Evolutionary conservation across 2,329 filamentous ascomycete species (phyloP).

Genomic region (Alternaria incomplexa): DNA sequence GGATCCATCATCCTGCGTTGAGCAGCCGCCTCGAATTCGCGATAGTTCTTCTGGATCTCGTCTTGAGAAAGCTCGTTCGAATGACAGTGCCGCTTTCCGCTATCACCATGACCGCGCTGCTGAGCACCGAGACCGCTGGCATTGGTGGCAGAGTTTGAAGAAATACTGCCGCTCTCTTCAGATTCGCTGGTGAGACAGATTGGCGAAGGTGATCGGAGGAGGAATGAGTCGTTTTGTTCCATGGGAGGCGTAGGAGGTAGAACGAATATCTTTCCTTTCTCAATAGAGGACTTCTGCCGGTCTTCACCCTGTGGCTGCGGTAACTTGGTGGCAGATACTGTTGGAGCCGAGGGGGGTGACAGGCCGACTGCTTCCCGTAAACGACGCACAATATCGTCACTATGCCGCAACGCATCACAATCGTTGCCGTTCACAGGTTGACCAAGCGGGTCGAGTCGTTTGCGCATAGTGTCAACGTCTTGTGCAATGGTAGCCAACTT

Average conservation of each 20-base stretch:
- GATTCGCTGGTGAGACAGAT: neutral
- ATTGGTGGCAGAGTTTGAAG: neutral
- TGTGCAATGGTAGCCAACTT: neutral
- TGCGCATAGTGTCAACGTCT: neutral
- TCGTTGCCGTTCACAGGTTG: neutral
- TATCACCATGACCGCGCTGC: neutral
- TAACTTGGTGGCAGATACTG: neutral
- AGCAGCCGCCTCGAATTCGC: slow-evolving; percentile 16
- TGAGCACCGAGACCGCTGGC: neutral
- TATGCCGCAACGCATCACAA: neutral
- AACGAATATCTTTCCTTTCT: neutral
- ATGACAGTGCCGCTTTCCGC: neutral
- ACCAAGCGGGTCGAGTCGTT: neutral
- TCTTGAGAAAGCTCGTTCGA: slow-evolving; percentile 9
- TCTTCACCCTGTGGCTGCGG: neutral
- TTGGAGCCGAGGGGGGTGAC: neutral
- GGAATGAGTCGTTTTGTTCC: neutral
- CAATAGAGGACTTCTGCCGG: neutral
- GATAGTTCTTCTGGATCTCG: slow-evolving; percentile 23
- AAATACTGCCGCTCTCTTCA: neutral
- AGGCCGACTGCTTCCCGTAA: neutral
- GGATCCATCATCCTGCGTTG: neutral
- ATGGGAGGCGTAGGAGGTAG: neutral
- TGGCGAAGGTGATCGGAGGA: neutral
- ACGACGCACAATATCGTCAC: neutral